Conservation (phyloP, 371 early-diverging fungal species). For the Mortierella sp. region DNA sequence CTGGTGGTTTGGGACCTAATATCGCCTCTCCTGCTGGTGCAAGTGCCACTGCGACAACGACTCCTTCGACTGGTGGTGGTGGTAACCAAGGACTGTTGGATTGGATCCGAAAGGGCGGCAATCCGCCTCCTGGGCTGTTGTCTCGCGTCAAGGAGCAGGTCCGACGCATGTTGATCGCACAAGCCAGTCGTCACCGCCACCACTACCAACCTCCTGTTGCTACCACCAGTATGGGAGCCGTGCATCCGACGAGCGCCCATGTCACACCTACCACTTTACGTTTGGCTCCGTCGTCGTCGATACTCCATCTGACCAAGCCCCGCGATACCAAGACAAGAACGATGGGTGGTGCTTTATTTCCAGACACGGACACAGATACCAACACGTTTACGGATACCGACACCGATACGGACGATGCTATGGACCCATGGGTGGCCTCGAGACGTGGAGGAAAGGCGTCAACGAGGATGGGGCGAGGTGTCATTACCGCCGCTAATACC, state of each 20-base stretch:
- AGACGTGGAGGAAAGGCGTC: background rate
- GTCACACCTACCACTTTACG: background rate
- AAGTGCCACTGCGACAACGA: background rate
- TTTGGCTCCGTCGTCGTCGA: slow-evolving; percentile 3
- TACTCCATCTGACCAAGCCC: background rate
- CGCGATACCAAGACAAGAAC: background rate
- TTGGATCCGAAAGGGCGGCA: slow-evolving; percentile 50
- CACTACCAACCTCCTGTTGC: background rate
- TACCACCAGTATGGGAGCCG: background rate
- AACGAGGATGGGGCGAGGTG: background rate
- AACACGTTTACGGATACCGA: slow-evolving; percentile 21
- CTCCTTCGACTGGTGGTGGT: slow-evolving; percentile 2
- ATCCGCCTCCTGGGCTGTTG: slow-evolving; percentile 32
- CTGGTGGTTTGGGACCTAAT: background rate
- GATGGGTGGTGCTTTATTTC: background rate
- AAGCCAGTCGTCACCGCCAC: background rate
- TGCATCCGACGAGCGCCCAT: background rate
- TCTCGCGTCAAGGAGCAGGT: slow-evolving; percentile 24
- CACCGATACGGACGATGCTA: slow-evolving; percentile 30
- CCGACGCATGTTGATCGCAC: slow-evolving; percentile 24
- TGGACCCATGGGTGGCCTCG: background rate
- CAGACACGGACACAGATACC: slow-evolving; percentile 26
- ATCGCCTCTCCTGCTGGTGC: background rate
- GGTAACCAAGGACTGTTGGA: slow-evolving; percentile 39
- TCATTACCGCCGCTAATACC: background rate